These are phyloP conservation scores for Penicillium sp. DNA, from an alignment of 2,329 filamentous ascomycete species.

Conservation along the genomic window DNA sequence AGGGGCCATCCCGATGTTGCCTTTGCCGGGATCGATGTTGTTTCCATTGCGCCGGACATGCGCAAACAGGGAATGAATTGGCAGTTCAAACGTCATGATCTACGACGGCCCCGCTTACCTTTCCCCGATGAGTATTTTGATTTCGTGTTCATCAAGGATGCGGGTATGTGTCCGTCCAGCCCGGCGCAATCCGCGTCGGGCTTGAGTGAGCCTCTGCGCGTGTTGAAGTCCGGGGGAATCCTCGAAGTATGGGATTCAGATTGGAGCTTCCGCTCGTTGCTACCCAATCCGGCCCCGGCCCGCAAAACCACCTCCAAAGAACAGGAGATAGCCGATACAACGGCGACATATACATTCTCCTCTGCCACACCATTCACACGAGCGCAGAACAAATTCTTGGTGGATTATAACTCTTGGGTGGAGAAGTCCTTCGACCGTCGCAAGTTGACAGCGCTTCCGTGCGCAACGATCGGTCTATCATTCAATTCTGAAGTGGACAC, in stretches of 20 bases:
- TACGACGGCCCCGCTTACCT: constrained; percentile 70
- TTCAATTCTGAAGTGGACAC: constrained; percentile 75
- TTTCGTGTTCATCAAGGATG: constrained; percentile 82
- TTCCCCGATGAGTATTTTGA: constrained; percentile 79
- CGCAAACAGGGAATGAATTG: constrained; percentile 74
- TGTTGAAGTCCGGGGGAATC: constrained; percentile 72
- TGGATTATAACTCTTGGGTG: constrained; percentile 81
- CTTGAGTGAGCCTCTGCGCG: constrained; percentile 71
- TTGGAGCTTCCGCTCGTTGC: constrained; percentile 74
- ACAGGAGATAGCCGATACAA: constrained; percentile 60
- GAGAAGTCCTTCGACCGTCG: constrained; percentile 68
- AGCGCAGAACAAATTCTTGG: constrained; percentile 75
- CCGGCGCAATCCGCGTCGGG: constrained; percentile 52
- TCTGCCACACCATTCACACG: constrained; percentile 76
- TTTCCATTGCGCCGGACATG: constrained; percentile 63
- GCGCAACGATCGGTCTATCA: constrained; percentile 69
- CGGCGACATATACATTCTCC: constrained; percentile 78
- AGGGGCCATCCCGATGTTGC: constrained; percentile 65
- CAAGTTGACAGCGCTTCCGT: constrained; percentile 70
- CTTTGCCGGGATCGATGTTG: constrained; percentile 80
- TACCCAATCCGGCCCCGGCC: constrained; percentile 67
- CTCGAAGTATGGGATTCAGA: constrained; percentile 90
- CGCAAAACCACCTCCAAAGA: constrained; percentile 58
- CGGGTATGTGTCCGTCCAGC: constrained; percentile 64
- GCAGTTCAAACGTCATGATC: constrained; percentile 83